Evolutionary conservation across 2,329 filamentous ascomycete species (phyloP), one percentile per base, ranked within the genome.

Genomic region (Cladosporium austrohemisphaericum): DNA sequence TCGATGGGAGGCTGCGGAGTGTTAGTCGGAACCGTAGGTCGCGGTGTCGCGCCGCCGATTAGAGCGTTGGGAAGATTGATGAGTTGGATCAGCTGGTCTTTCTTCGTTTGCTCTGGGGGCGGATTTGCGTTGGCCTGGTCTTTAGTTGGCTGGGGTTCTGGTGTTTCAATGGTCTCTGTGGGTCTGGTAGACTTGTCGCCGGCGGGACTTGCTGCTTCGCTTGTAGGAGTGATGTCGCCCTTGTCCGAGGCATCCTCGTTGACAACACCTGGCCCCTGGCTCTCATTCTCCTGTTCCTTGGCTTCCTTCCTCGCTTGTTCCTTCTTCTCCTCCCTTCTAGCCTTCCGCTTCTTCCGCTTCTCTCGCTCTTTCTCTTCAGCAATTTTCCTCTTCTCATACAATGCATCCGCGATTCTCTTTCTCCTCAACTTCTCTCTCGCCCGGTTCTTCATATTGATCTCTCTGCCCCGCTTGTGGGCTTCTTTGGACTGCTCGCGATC

Each of bases 381-480:
- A 4, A 29, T 55, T 26, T 53, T 60, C 41, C 57, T 51, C 52
- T 61, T 60, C 50, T 56, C 25, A 9, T 46, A 25, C 28, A 38
- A 16, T 14, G 40, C 49, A 26, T 46, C 49, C 8, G 37, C 31
- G 20, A 54, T 52, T 14, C 54, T 33, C 14, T 48, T 54, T 49
- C 50, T 53, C 29, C 56, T 54, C 32, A 56, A 52, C 23, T 55
- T 54, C 32, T 54, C 60, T 41, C 67, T 69, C 54, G 67, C 70
- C 48, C 70, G 59, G 13, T 69, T 60, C 2, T 65, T 65, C 14
- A 71, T 57, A 49, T 66, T 68, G 10, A 58, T 56, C 55, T 65
- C 69, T 54, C 65, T 71, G 55, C 60, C 67, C 52, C 63, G 68
- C 56, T 69, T 72, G 49, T 67, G 55, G 9, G 65, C 53, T 0